Conservation (phyloP, 2,329 filamentous ascomycete species). For the Emmonsiellopsis sp. region DNA sequence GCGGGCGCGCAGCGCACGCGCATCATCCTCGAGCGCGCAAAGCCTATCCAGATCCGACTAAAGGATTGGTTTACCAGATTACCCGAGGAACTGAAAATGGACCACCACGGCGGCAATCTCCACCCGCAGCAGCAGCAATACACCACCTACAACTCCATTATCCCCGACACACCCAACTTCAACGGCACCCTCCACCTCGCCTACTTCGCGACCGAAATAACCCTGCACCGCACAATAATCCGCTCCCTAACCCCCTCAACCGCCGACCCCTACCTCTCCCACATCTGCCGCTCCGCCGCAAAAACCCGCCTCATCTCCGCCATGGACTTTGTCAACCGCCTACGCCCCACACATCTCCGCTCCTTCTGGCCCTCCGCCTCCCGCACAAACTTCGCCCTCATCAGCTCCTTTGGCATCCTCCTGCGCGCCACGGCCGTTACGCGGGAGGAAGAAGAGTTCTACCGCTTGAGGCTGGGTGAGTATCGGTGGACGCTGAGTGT, state of each 20-base stretch:
- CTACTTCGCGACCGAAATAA: slow-evolving; percentile 92
- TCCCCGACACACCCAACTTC: slow-evolving; percentile 19
- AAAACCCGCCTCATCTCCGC: slow-evolving; percentile 91
- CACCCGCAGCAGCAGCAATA: neutral
- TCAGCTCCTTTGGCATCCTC: slow-evolving; percentile 85
- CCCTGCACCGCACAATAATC: slow-evolving; percentile 82
- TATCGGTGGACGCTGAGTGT: slow-evolving; percentile 93
- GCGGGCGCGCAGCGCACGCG: slow-evolving; percentile 38
- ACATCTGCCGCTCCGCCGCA: slow-evolving; percentile 87
- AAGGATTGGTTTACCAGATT: slow-evolving; percentile 46
- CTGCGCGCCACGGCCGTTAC: slow-evolving; percentile 84
- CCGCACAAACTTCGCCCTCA: slow-evolving; percentile 73
- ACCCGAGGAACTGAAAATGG: slow-evolving; percentile 42
- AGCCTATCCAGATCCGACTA: slow-evolving; percentile 44
- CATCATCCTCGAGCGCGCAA: slow-evolving; percentile 43
- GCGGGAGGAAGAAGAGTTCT: slow-evolving; percentile 85
- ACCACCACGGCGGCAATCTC: slow-evolving; percentile 22
- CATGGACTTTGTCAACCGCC: slow-evolving; percentile 94
- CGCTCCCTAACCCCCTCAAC: slow-evolving; percentile 57
- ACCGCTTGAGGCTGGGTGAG: slow-evolving; percentile 72
- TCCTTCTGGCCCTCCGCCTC: slow-evolving; percentile 64
- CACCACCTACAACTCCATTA: neutral
- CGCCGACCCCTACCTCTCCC: slow-evolving; percentile 70
- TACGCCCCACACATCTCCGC: slow-evolving; percentile 76
- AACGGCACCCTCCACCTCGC: slow-evolving; percentile 74